Conservation (phyloP, 345 rosid genomes). For the Eutrema yunnanense region DNA sequence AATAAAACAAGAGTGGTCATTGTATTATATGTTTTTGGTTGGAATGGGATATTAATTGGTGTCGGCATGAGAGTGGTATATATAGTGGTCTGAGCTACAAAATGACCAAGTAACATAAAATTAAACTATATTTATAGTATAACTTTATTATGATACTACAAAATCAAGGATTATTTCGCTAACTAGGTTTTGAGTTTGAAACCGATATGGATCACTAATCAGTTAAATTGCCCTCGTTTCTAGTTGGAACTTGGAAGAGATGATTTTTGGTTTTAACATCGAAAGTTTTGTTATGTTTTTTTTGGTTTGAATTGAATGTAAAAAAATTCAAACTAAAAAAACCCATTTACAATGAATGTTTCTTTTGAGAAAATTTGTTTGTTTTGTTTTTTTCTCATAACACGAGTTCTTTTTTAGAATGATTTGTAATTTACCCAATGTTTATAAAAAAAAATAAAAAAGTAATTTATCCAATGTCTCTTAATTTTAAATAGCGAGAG, state of each 20-base stretch:
- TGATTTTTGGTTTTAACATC: background rate
- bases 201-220: background rate
- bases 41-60: constrained; percentile 13
- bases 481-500: too few relatives aligned
- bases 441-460: too few relatives aligned
- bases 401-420: too few relatives aligned
- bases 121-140: background rate
- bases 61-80: constrained; percentile 24
- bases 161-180: background rate
- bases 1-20: constrained; percentile 26
- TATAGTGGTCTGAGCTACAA: constrained; percentile 26
- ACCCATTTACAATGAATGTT: too few relatives aligned
- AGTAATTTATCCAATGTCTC: too few relatives aligned
- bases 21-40: constrained; percentile 7
- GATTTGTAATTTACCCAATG: too few relatives aligned
- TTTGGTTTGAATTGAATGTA: background rate
- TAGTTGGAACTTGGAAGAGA: background rate
- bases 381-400: background rate
- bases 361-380: background rate
- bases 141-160: background rate
- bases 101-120: background rate
- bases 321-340: too few relatives aligned
- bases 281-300: too few relatives aligned
- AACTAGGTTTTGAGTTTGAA: background rate
- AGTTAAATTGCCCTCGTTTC: background rate